Base-by-base conservation (phyloP, 2,329 filamentous ascomycete genomes). In the Alternaria angustiovoidea region DNA sequence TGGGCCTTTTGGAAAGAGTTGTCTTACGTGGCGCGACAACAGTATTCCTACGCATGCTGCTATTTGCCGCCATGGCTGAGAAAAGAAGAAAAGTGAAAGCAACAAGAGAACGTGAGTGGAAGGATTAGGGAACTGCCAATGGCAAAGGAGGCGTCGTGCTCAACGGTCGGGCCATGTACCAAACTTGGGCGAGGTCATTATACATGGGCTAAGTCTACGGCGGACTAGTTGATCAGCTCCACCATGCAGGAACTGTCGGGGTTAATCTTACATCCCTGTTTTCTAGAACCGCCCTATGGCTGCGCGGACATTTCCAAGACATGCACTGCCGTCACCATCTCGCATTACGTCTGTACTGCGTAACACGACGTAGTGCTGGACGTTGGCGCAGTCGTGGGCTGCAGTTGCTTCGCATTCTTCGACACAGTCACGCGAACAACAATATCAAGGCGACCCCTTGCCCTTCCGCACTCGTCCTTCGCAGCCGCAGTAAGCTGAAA, bases 21-120 rank as follows among this genome's bases (percentile, higher is more conserved):
- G 61, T 57, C 68, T 67, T 59, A 75, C 72, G 62, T 46, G 69
- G 68, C 46, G 64, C 57, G 57, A 67, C 66, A 20, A 67, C 62
- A 7, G 59, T 62, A 39, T 68, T 68, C 39, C 61, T 67, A 51
- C 69, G 72, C 55, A 72, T 44, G 51, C 66, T 71, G 59, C 70
- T 65, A 53, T 71, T 71, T 30, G 65, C 64, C 44, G 68, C 65
- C 72, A 75, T 76, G 52, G 22, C 55, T 24, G 41, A 32, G 30
- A 54, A 26, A n/a, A 38, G 46, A 34, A 18, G 39, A 39, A 39
- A 34, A 12, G 30, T 24, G 48, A 26, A 20, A 18, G 22, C 18
- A 20, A 26, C 24, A 32, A 26, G 46, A 26, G 38, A 47, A 28
- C 51, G 51, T 36, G 38, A 44, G 16, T 42, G 53, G 38, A 43